A percentile compares a stretch with the other conserved stretches of the same genome.
These are phyloP conservation scores for Coniella vitis DNA, from an alignment of 2,329 filamentous ascomycete species.

Conservation along the genomic window DNA sequence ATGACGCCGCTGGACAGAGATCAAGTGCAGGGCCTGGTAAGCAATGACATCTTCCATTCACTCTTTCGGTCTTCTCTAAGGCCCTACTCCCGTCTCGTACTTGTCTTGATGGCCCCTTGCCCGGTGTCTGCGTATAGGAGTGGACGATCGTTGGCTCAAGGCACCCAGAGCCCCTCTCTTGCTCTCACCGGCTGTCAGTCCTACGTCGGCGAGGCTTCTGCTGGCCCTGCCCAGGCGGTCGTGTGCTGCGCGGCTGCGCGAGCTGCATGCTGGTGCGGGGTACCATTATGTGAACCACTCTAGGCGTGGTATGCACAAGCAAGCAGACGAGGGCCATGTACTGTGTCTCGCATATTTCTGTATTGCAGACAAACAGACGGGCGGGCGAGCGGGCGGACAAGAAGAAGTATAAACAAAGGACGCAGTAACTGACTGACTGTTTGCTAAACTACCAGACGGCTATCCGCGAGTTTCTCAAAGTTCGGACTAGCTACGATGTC, in stretches of 20 bases:
- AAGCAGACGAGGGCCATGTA: not conserved
- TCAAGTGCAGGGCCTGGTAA: constrained; percentile 71
- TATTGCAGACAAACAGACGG: not conserved
- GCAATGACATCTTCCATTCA: constrained; percentile 23
- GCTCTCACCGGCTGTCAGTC: constrained; percentile 9
- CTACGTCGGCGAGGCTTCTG: constrained; percentile 12
- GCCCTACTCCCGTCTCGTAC: constrained; percentile 7
- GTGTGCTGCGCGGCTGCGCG: constrained; percentile 7
- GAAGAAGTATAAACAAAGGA: not conserved
- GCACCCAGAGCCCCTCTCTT: not conserved
- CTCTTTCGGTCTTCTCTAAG: constrained; percentile 8
- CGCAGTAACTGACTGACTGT: constrained; percentile 7
- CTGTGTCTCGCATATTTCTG: not conserved
- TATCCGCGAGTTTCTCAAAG: constrained; percentile 91
- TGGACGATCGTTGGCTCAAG: not conserved
- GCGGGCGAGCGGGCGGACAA: not conserved
- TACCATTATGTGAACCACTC: constrained; percentile 9
- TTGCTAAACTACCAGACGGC: constrained; percentile 53
- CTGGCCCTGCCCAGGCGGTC: constrained; percentile 3
- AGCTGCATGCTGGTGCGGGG: constrained; percentile 14
- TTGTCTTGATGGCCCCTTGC: constrained; percentile 6
- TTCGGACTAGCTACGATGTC: constrained; percentile 96
- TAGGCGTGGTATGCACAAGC: not conserved
- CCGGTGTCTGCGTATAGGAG: constrained; percentile 1
- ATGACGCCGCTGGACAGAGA: constrained; percentile 64